Conservation (phyloP, 2,329 filamentous ascomycete species). For the Sarocladium kiliense region DNA sequence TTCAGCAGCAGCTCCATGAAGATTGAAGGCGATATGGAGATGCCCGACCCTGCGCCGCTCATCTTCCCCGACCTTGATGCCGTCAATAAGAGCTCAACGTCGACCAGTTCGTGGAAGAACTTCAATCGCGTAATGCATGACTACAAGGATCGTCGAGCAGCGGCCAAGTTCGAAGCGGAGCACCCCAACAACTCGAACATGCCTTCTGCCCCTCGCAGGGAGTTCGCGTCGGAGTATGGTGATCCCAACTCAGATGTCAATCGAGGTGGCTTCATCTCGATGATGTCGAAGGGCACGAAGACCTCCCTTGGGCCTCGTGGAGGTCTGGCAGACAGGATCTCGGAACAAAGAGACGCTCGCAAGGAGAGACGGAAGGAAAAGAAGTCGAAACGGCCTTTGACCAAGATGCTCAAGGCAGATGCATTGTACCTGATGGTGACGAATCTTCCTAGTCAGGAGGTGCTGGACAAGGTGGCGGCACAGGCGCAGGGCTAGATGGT, state of each 20-base stretch:
- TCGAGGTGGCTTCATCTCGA: slow-evolving; percentile 6
- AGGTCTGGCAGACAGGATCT: not conserved
- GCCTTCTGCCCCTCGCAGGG: slow-evolving; percentile 7
- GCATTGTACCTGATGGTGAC: slow-evolving; percentile 9
- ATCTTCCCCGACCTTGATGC: slow-evolving; percentile 5
- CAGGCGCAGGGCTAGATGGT: too few species aligned
- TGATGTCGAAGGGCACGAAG: slow-evolving; percentile 2
- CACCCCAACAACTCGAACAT: slow-evolving; percentile 6
- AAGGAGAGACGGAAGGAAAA: not conserved
- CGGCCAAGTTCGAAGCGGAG: slow-evolving; percentile 7
- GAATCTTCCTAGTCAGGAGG: slow-evolving; percentile 7
- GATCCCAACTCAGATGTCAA: slow-evolving; percentile 9
- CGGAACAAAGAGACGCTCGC: not conserved
- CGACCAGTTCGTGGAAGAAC: not conserved
- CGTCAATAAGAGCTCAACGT: not conserved
- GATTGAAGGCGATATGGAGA: slow-evolving; percentile 3
- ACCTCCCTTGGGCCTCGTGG: slow-evolving; percentile 2
- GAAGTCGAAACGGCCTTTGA: not conserved
- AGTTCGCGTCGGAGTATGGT: slow-evolving; percentile 7
- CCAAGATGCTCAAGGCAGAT: slow-evolving; percentile 5
- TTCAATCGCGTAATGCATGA: slow-evolving; percentile 6
- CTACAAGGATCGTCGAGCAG: slow-evolving; percentile 7
- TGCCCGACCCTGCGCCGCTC: not conserved
- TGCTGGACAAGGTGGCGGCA: slow-evolving; percentile 1
- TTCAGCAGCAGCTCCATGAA: slow-evolving; percentile 9